Evolutionary conservation across 192 early-diverging fungal species (phyloP), one percentile per base, ranked within the genome.

Genomic region (Diversispora eburnea): DNA sequence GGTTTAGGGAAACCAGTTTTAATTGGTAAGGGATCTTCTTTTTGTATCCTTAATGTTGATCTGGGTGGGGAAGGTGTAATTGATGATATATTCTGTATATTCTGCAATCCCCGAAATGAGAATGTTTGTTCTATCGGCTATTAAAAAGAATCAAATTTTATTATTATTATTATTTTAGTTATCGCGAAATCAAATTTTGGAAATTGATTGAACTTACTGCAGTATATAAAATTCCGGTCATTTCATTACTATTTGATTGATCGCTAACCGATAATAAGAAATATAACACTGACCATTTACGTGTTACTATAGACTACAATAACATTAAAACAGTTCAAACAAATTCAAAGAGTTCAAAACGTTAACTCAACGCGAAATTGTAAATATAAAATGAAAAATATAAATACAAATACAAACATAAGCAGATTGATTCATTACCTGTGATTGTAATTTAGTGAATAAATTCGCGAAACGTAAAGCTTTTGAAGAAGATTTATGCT

Each of bases 391-490:
- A 22, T 41, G 3, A 3, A 39, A 39, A 12, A 41, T 5, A 55
- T 60, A 8, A 46, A 12, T 9, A 22, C 25, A 56, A 8, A 42
- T 9, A 19, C 10, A 43, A 52, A 15, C 6, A 61, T 4, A 51
- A 55, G 8, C 10, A 43, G 22, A 10, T 19, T 51, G 12, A 39
- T 45, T 3, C 48, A 60, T 69, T 82, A 83, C 84, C 68, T 82
- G 77, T 41, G 77, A 73, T 20, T 74, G 74, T 33, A 92, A 77
- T 64, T 88, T 88, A 61, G 81, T 81, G 65, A 82, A 84, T 5
- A 91, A 76, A 65, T 82, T 84, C 41, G 86, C 82, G 76, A 91
- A 92, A 48, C 82, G 78, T 47, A 89, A 77, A 8, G 88, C 86
- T 42, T 83, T 82, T 19, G 80, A 64, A 7, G 83, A 75, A 3